phyloP scores from a whole-genome alignment of 495 filamentous ascomycete genomes.

The Trichoderma gamsii region DNA sequence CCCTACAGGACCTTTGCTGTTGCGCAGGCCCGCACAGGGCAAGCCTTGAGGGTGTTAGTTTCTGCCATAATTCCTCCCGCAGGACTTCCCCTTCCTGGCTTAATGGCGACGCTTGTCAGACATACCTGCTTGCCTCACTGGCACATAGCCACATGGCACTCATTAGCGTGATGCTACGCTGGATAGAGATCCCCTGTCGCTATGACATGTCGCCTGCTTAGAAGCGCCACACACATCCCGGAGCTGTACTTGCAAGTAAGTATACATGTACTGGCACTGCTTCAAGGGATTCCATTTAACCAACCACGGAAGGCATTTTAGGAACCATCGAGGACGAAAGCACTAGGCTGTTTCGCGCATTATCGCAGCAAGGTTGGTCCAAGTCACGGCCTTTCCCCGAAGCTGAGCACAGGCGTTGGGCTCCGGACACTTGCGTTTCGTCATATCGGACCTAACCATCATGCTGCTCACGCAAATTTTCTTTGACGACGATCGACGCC shows the following conservation, averaged over 20 bases:
- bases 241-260: background rate
- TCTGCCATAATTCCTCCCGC: background rate
- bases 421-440: background rate
- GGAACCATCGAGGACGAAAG: background rate
- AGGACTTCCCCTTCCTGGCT: conserved; percentile 10
- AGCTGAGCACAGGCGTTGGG: background rate
- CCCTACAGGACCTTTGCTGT: background rate
- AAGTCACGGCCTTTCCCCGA: background rate
- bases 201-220: conserved; percentile 6
- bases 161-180: background rate
- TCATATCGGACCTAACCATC: background rate
- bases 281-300: background rate
- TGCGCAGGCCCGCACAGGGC: conserved; percentile 1
- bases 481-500: background rate
- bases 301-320: background rate
- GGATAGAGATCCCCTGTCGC: conserved; percentile 3
- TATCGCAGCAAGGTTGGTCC: background rate
- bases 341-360: background rate
- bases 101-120: conserved; percentile 5
- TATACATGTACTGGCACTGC: background rate
- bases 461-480: background rate
- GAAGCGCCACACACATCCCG: background rate
- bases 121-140: conserved; percentile 10
- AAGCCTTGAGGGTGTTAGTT: background rate
- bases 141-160: conserved; percentile 11